Conservation (phyloP, 78 protist species). For the Dictyostelium citrinum region DNA sequence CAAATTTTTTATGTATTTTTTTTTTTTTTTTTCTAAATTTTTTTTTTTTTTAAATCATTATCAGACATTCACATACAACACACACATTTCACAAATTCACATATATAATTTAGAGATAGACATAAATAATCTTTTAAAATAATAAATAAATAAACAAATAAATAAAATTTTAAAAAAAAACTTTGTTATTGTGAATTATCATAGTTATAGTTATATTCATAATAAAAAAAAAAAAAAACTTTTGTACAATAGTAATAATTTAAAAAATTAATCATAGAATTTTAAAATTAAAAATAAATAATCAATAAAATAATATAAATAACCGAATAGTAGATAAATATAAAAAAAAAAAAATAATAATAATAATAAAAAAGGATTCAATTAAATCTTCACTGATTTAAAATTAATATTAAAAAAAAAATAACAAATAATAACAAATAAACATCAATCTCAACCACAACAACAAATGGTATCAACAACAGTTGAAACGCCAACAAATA, state of each 20-base stretch:
- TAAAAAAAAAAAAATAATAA: background rate
- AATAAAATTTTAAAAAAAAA: too few relatives aligned
- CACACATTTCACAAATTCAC: background rate
- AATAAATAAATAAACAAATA: too few relatives aligned
- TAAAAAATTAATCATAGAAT: too few relatives aligned
- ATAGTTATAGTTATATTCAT: too few relatives aligned
- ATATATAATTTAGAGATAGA: background rate
- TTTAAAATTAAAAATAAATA: too few relatives aligned
- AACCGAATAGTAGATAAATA: background rate
- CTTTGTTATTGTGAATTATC: too few relatives aligned
- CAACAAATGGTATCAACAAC: background rate
- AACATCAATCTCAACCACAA: background rate
- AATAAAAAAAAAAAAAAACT: too few relatives aligned
- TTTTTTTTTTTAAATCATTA: background rate
- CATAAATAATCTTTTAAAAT: background rate
- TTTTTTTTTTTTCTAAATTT: too few relatives aligned
- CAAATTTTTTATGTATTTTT: too few relatives aligned
- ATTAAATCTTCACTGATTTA: background rate
- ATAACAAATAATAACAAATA: background rate
- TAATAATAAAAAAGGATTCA: background rate
- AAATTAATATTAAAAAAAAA: background rate
- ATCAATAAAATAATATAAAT: too few relatives aligned
- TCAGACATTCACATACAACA: background rate
- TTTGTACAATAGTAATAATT: too few relatives aligned
- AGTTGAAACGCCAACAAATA: background rate